These are phyloP conservation scores for Arachnomyces sp. DNA, from an alignment of 2,329 filamentous ascomycete genomes.

Conservation along the genomic window DNA sequence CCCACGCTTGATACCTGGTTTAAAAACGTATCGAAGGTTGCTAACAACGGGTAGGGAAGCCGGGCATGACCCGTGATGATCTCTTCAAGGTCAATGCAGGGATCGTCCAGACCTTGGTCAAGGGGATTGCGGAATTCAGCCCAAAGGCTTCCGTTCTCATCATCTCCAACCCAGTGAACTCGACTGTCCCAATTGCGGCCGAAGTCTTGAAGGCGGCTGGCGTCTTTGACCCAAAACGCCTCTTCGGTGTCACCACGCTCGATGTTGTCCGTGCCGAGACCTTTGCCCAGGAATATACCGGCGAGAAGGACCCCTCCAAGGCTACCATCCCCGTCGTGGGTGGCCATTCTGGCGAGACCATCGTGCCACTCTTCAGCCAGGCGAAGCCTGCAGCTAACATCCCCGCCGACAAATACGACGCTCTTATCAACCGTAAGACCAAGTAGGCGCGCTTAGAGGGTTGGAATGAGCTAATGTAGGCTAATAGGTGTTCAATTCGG, in stretches of 20 bases:
- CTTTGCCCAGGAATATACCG: constrained; percentile 78
- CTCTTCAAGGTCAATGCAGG: constrained; percentile 99
- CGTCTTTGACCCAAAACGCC: constrained; percentile 88
- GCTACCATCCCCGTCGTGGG: constrained; percentile 86
- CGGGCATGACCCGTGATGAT: constrained; percentile 98
- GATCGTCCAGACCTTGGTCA: constrained; percentile 89
- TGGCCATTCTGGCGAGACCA: constrained; percentile 96
- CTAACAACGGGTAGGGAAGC: constrained; percentile 62
- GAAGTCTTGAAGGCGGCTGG: constrained; percentile 91
- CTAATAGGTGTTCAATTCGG: constrained; percentile 74
- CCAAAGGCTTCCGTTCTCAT: constrained; percentile 93
- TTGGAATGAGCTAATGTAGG: constrained; percentile 3
- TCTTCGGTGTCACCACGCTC: constrained; percentile 97
- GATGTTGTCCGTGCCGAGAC: constrained; percentile 98
- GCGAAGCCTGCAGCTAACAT: constrained; percentile 70
- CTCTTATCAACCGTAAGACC: constrained; percentile 68
- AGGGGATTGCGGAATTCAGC: constrained; percentile 75
- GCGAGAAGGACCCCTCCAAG: constrained; percentile 73
- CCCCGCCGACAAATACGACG: constrained; percentile 81
- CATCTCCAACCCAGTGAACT: constrained; percentile 99
- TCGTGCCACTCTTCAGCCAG: constrained; percentile 95
- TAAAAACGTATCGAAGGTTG: constrained; percentile 7
- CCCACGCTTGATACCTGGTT: neutral
- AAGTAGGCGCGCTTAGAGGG: neutral
- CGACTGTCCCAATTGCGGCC: constrained; percentile 92